Evolutionary conservation across 1,139 yeast species (phyloP), one percentile per base, ranked within the genome.

Genomic region (Hanseniaspora sp.): DNA sequence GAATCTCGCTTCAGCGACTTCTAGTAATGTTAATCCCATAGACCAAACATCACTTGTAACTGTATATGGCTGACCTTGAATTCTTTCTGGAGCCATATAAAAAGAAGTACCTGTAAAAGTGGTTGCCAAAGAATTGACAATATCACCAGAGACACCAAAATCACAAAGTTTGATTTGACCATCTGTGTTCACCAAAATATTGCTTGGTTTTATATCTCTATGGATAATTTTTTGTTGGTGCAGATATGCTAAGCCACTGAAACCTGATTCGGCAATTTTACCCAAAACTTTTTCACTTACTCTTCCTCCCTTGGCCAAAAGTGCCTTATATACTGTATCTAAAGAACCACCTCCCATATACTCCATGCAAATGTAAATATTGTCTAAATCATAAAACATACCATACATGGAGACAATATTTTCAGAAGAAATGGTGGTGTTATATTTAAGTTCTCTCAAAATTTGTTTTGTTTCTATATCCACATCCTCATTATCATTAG

Each of bases 71-170:
- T 87, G 90, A 37, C 96, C 96, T 72, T 86, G 86, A 48, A 92
- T 88, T 62, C 98, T 76, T 67, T 92, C 98, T 0, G 98, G 98
- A 0, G 97, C 97, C 98, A 92, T 92, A 68, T 92, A 92, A 67
- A 86, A 90, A 28, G 95, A 90, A 0, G 98, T 92, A 0, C 98
- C 98, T 0, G 96, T 94, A 65, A 90, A 92, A 0, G 98, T 92
- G 0, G 95, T 86, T 1, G 97, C 97, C 51, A 92, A 72, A 0
- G 96, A 87, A 67, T 90, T 84, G 29, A 90, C 96, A 13, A 92
- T 96, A 64, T 88, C 96, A 11, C 98, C 97, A 63, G 95, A 83
- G 37, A 92, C 98, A n/a, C 98, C 98, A 71, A 92, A 92, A 71
- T 92, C 98, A 70, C 98, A 92, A 48, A 92, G 72, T 67, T 92